Percentiles rank a stretch among this genome's conserved stretches.
These are phyloP conservation scores for Coprinellus aureogranulatus DNA, from an alignment of 768 basidiomycete species.

Conservation along the genomic window DNA sequence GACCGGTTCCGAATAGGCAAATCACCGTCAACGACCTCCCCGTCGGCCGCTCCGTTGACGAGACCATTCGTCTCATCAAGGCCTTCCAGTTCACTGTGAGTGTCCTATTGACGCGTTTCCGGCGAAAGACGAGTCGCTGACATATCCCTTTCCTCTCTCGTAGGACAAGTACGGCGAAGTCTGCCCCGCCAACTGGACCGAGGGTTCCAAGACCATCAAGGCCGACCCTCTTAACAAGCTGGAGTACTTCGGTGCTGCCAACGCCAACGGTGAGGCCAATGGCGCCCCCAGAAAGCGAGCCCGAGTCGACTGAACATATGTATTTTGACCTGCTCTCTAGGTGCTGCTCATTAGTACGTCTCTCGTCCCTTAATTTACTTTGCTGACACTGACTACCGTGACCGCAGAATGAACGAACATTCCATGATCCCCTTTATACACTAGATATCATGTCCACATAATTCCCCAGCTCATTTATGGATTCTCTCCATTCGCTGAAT, in stretches of 20 bases:
- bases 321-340: neutral
- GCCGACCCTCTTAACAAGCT: slow-evolving; percentile 68
- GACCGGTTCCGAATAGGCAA: slow-evolving; percentile 45
- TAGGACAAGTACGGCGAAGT: slow-evolving; percentile 91
- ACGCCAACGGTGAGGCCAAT: slow-evolving; percentile 20
- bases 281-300: slow-evolving; percentile 52
- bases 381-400: too few species aligned
- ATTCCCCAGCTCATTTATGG: too few species aligned
- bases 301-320: slow-evolving; percentile 45
- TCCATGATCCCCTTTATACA: too few species aligned
- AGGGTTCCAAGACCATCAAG: slow-evolving; percentile 81
- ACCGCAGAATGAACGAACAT: too few species aligned
- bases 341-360: neutral
- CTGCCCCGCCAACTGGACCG: slow-evolving; percentile 88
- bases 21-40: slow-evolving; percentile 91
- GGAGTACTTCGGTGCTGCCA: slow-evolving; percentile 62
- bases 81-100: slow-evolving; percentile 92
- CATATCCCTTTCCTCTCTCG: too few species aligned
- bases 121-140: too few species aligned
- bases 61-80: slow-evolving; percentile 86
- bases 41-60: slow-evolving; percentile 93
- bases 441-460: too few species aligned
- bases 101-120: too few species aligned
- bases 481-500: too few species aligned
- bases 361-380: too few species aligned